Evolutionary conservation across 2,329 filamentous ascomycete genomes (phyloP), one percentile per base, ranked within the genome.

Genomic region (Westerdykella aurantiaca): DNA sequence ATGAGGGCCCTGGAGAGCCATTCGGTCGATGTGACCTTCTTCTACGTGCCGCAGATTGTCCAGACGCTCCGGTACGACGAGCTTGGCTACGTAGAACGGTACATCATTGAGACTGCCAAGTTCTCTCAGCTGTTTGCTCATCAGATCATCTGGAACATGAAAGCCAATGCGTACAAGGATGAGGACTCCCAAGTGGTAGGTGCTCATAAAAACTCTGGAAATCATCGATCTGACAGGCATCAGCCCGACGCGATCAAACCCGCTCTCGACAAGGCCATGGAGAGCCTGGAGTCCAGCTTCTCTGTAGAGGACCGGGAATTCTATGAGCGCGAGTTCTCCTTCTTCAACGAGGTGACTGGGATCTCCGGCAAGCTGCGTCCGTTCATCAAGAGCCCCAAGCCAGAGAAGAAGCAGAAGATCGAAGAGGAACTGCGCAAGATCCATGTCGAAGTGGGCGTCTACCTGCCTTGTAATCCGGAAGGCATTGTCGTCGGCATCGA

Each of bases 71-170:
- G 93, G 42, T 96, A 97, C 58, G 93, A 99, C 73, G 80, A 79
- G 11, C 75, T 98, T 18, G 93, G 93, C 44, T 98, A 98, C 61
- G 90, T 96, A 2, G 89, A 96, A 68, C 81, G 91, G 37, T 98
- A 96, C 62, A 97, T 98, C 43, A 77, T 97, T 13, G 93, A 99
- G 70, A 96, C 94, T 0, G 93, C 90, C 1, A 91, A 94, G 57
- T 90, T 95, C 61, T 97, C 93, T n/a, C 93, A 97, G 67, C 73
- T 97, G 7, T 98, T 98, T 68, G 91, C 94, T 2, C 94, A 99
- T 66, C 93, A 99, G 60, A 97, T 98, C 54, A 98, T 99, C 63
- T 99, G 94, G 93, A 99, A 98, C 66, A 98, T 99, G 85, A 98
- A 97, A 67, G 93, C 93, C 25, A 99, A 98, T 66, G 87, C 90